Percentiles rank a stretch among this genome's conserved stretches.
These are phyloP conservation scores for Pleurostoma richardsiae DNA, from an alignment of 2,329 filamentous ascomycete species.

Conservation along the genomic window DNA sequence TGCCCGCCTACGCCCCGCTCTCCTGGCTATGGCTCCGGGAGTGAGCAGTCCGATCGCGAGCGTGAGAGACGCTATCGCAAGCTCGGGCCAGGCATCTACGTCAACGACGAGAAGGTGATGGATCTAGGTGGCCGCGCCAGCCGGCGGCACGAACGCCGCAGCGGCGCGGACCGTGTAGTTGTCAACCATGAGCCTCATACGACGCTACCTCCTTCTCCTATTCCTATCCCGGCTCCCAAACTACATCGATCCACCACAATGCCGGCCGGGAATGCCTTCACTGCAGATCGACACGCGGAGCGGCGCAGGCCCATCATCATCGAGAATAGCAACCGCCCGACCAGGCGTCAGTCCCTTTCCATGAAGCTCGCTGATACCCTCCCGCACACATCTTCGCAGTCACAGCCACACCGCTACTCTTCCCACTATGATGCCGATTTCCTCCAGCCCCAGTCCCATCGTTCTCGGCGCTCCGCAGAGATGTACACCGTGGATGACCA, in stretches of 20 bases:
- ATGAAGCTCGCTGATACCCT: too few species aligned
- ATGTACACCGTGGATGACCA: constrained; percentile 1
- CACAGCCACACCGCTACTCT: background rate
- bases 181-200: background rate
- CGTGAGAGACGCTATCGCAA: constrained; percentile 6
- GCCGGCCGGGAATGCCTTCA: constrained; percentile 5
- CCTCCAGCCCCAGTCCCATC: constrained; percentile 2
- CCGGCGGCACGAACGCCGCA: background rate
- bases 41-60: constrained; percentile 3
- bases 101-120: constrained; percentile 7
- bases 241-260: constrained; percentile 5
- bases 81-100: constrained; percentile 4
- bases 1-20: constrained; percentile 2
- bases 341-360: constrained; percentile 4
- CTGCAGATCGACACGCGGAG: constrained; percentile 6
- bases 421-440: constrained; percentile 2
- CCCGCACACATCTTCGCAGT: too few species aligned
- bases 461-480: constrained; percentile 6
- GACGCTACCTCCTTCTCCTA: constrained; percentile 4
- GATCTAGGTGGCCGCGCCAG: constrained; percentile 8
- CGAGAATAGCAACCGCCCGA: constrained; percentile 4
- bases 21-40: background rate
- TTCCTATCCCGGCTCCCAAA: constrained; percentile 7
- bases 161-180: background rate
- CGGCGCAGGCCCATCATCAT: constrained; percentile 3